Evolutionary conservation across 441 rosid species (phyloP).

Genomic region (Syzygium malaccense): DNA sequence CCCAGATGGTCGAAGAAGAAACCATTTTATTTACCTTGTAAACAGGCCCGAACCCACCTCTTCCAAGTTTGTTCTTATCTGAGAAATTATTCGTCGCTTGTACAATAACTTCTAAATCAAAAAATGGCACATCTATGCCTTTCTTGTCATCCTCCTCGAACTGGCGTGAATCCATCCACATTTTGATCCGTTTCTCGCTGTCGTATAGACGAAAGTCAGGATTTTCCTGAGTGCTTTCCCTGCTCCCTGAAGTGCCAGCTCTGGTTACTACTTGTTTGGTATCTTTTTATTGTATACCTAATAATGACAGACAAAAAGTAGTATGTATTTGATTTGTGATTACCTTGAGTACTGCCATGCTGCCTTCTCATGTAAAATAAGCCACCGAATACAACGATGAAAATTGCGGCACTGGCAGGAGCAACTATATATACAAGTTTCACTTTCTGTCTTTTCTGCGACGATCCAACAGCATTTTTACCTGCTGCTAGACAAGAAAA

Average conservation of each 20-base stretch:
- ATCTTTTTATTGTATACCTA: not conserved
- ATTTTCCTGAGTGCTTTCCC: conserved; percentile 14
- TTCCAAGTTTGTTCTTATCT: conserved; percentile 41
- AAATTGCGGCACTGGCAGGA: not conserved
- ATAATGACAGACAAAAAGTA: not conserved
- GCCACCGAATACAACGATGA: not conserved
- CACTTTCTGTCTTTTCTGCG: not conserved
- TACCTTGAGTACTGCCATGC: not conserved
- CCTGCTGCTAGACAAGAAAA: no score
- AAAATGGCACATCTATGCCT: conserved; percentile 41
- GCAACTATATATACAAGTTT: not conserved
- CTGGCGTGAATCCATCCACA: conserved; percentile 30
- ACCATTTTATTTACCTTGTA: conserved; percentile 26
- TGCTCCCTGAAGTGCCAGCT: conserved; percentile 17
- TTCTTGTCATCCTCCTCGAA: conserved; percentile 36
- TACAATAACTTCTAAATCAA: conserved; percentile 38
- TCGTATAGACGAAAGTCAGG: conserved; percentile 24
- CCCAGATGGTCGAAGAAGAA: not conserved
- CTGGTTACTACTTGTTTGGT: not conserved
- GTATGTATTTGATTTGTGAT: not conserved
- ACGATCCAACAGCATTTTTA: not conserved
- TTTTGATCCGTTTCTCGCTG: conserved; percentile 36
- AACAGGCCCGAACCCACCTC: conserved; percentile 62
- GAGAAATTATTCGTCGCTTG: conserved; percentile 48
- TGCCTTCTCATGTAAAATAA: not conserved